Percentiles rank a stretch among this genome's conserved stretches.
Conservation (phyloP, 306 rosid species). For the Biancaea sappan region DNA sequence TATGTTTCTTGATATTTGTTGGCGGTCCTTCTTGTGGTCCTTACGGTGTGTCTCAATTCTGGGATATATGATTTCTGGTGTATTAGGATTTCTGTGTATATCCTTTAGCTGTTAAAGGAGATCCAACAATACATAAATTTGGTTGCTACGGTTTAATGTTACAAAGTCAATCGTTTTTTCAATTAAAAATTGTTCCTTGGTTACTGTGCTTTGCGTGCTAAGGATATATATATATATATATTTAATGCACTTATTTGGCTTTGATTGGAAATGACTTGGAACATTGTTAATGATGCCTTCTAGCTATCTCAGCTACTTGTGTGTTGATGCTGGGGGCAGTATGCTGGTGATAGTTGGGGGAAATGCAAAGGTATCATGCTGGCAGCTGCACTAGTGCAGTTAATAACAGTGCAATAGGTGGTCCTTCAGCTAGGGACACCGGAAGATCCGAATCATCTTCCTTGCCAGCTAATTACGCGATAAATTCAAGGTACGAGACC, state of each 20-base stretch:
- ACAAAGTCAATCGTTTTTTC: background rate
- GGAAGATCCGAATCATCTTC: conserved; percentile 86
- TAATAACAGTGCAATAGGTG: conserved; percentile 74
- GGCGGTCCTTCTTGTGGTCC: conserved; percentile 4
- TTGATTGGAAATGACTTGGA: conserved; percentile 32
- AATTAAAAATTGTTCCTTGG: conserved; percentile 4
- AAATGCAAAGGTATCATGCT: conserved; percentile 89
- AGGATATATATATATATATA: background rate
- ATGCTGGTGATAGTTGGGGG: conserved; percentile 89
- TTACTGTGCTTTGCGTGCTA: conserved; percentile 8
- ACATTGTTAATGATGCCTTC: conserved; percentile 35
- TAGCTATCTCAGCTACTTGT: conserved; percentile 44
- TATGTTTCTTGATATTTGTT: conserved; percentile 11
- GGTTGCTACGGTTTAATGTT: conserved; percentile 21
- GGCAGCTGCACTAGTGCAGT: conserved; percentile 95
- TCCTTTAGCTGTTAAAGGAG: conserved; percentile 32
- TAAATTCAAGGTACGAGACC: conserved; percentile 68
- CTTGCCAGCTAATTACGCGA: conserved; percentile 61
- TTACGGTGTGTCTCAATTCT: conserved; percentile 4
- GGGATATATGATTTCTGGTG: conserved; percentile 10
- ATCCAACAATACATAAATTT: conserved; percentile 15
- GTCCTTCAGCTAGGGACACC: conserved; percentile 77
- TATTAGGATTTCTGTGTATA: conserved; percentile 21
- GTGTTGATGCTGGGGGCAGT: conserved; percentile 80
- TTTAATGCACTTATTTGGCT: conserved; percentile 14